Base-by-base conservation (phyloP, 2,329 filamentous ascomycete genomes). In the Colletotrichum sp. region DNA sequence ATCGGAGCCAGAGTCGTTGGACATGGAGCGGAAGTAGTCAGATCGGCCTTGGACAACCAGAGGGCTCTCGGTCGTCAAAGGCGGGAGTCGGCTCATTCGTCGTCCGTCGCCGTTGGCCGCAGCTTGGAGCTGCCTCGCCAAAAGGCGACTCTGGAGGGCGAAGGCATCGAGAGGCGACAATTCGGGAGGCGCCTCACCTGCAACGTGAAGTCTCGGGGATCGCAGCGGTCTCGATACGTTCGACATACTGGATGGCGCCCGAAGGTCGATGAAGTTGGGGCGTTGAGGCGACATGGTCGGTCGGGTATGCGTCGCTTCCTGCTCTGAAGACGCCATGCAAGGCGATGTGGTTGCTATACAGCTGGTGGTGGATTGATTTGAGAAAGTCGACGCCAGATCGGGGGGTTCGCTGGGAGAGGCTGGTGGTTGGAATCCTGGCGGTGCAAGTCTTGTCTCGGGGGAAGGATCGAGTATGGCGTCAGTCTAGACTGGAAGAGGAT, bases 141-240 rank as follows among this genome's bases (percentile, higher is more conserved):
- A 90, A 80, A 97, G 87, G 73, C 96, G 93, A 80, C 96, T 97
- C 82, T 98, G 96, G 77, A 96, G 90, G 26, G 96, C 96, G 83
- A 99, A 97, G 64, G 96, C 96, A 89, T 99, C 97, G 78, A 99
- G 91, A 13, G 97, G 97, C 9, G 97, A 98, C 72, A 98, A 89
- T 68, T 97, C 94, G 7, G 97, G 97, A 24, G 97, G 96, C 2
- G 94, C 91, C 80, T 96, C 94, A 77, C 95, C 95, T 73, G 94
- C 94, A 73, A 94, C 89, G 83, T 96, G 94, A 75, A 95, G 87
- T 77, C 94, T 93, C 56, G 94, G 94, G n/a, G 94, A 96, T 78
- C 89, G 88, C 38, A 93, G 84, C n/a, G 91, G 90, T 70, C 88
- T 89, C 21, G 89, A 87, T 69, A 87, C 81, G 13, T 85, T 79